Evolutionary conservation across 2,329 filamentous ascomycete genomes (phyloP).

Genomic region (Ilyonectria sp.): DNA sequence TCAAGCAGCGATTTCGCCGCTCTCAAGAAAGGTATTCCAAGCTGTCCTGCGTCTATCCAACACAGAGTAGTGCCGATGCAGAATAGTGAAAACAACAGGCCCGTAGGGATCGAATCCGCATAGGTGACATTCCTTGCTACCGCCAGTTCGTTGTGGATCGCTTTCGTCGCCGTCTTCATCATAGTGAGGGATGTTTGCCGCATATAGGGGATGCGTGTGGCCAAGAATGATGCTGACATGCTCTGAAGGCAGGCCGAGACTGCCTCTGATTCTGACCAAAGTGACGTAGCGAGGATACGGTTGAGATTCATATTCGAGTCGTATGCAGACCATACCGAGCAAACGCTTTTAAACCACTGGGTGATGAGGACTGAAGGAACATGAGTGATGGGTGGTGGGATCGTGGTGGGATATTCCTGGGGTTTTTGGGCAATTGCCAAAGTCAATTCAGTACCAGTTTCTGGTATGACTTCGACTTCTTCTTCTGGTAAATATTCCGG

Average conservation of each 20-base stretch:
- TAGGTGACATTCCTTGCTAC: constrained; percentile 41
- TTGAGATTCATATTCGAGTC: constrained; percentile 58
- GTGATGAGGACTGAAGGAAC: constrained; percentile 50
- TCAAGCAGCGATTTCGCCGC: constrained; percentile 48
- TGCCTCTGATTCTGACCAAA: constrained; percentile 56
- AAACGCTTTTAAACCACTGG: constrained; percentile 57
- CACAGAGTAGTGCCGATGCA: constrained; percentile 58
- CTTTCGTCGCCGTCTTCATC: constrained; percentile 53
- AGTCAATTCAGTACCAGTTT: constrained; percentile 7
- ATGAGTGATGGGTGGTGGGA: constrained; percentile 35
- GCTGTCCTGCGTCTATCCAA: constrained; percentile 55
- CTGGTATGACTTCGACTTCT: constrained; percentile 23
- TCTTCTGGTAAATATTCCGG: constrained; percentile 11
- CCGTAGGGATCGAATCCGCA: constrained; percentile 49
- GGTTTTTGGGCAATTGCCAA: constrained; percentile 11
- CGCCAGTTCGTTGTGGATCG: constrained; percentile 52
- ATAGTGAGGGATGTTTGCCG: constrained; percentile 51
- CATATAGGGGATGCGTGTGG: constrained; percentile 53
- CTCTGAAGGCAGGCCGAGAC: constrained; percentile 58
- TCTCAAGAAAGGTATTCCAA: constrained; percentile 52
- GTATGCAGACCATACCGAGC: constrained; percentile 58
- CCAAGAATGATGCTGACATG: constrained; percentile 58
- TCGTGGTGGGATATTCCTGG: constrained; percentile 16
- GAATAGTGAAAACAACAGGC: constrained; percentile 56
- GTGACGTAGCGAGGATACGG: constrained; percentile 53